Evolutionary conservation across 306 rosid species (phyloP).

Genomic region (Senna siamea): DNA sequence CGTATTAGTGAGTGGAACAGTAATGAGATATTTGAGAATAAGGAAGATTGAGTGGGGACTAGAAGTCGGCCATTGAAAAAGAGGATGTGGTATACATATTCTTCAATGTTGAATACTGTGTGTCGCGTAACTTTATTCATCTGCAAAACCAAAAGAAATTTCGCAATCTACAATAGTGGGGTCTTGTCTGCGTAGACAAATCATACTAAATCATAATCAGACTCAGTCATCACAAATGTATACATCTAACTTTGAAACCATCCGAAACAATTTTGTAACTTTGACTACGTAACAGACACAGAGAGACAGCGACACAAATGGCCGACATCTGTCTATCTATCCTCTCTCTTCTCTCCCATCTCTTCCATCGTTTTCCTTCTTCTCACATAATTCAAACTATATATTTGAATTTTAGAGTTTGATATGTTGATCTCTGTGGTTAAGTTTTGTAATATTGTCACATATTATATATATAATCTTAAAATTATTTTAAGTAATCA

Average conservation of each 20-base stretch:
- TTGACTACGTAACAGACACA: constrained; percentile 38
- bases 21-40: not conserved
- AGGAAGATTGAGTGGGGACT: constrained; percentile 12
- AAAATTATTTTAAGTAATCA: too few species aligned
- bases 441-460: too few species aligned
- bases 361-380: constrained; percentile 23
- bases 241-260: constrained; percentile 37
- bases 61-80: constrained; percentile 35
- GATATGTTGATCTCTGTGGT: too few species aligned
- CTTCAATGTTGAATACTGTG: constrained; percentile 27
- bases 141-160: not conserved
- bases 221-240: constrained; percentile 24
- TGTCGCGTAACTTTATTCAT: not conserved
- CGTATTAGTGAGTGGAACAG: not conserved
- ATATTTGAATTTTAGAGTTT: too few species aligned
- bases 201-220: not conserved
- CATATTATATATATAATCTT: too few species aligned
- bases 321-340: constrained; percentile 51
- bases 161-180: not conserved
- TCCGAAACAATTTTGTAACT: not conserved
- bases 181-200: constrained; percentile 6
- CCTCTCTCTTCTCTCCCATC: not conserved
- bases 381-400: constrained; percentile 16
- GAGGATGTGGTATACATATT: not conserved
- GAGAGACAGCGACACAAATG: constrained; percentile 45